These are phyloP conservation scores for Cystofilobasidium bisporidii DNA, from an alignment of 768 basidiomycete species.

Conservation along the genomic window DNA sequence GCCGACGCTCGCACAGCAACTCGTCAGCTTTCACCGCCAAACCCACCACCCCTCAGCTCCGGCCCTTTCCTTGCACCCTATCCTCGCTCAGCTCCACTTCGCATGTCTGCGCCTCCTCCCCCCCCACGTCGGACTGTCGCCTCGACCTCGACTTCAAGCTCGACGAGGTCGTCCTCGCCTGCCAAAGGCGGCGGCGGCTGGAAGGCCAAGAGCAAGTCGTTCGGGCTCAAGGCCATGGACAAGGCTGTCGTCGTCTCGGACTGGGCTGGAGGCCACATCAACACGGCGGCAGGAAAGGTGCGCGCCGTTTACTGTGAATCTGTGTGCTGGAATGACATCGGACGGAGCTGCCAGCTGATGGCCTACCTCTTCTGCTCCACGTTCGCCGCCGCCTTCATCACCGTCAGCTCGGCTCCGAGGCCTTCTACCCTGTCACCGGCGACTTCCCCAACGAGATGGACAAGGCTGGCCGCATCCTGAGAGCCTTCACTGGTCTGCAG, in stretches of 20 bases:
- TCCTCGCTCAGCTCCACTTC: no score
- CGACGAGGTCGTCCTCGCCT: not conserved
- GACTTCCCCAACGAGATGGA: constrained; percentile 37
- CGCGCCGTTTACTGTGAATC: not conserved
- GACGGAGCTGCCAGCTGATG: no score
- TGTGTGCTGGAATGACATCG: no score
- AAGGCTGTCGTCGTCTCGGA: constrained; percentile 35
- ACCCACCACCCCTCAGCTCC: no score
- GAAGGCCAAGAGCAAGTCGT: constrained; percentile 34
- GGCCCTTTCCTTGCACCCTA: no score
- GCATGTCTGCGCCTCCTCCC: constrained; percentile 5
- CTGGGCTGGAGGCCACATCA: constrained; percentile 36
- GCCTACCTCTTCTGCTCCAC: no score
- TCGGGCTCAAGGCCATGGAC: constrained; percentile 36
- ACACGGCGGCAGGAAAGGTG: constrained; percentile 37
- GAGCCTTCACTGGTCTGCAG: constrained; percentile 39
- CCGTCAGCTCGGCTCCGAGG: constrained; percentile 38
- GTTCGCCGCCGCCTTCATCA: no score
- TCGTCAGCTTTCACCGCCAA: no score
- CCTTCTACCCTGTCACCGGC: constrained; percentile 39
- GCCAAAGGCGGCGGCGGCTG: constrained; percentile 21
- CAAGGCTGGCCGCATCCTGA: constrained; percentile 38
- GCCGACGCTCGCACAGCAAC: no score
- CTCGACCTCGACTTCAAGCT: not conserved
- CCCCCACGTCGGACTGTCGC: constrained; percentile 1